Evolutionary conservation across 106 monocot genomes (phyloP), one percentile per base, ranked within the genome.

Genomic region (Dendrobium catenatum): DNA sequence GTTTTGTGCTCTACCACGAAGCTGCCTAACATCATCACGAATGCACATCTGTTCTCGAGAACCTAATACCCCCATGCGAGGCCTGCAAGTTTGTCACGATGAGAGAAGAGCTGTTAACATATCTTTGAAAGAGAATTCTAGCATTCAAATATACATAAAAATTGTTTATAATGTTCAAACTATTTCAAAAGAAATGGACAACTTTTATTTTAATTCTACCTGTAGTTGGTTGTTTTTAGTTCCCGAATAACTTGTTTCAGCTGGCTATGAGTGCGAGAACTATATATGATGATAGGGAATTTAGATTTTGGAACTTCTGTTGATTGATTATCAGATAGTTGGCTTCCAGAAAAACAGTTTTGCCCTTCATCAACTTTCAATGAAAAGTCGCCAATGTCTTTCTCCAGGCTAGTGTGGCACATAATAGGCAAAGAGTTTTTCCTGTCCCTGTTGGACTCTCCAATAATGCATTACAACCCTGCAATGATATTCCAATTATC

Each of bases 361-460:
- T 19, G 82, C 11, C 61, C 85, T 29, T 81, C 81, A 77, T 74
- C 79, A 73, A 19, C 68, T 8, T 10, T 51, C 26, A 83, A 80
- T 40, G 85, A 84, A 72, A 95, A 95, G 18, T 83, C 81, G 1
- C 93, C 19, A 95, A 79, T 20, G 81, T 93, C 82, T 84, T 93
- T 83, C 98, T 87, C 98, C 98, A 98, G 2, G 98, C 98, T 77
- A 98, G 72, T 4, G 95, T 86, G 15, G 98, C 90, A 76, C 98
- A 98, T 3, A 98, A 80, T 40, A 98, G 82, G 87, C 95, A 88
- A 75, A 98, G 80, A 20, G 98, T 98, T 78, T 98, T 98, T 68
- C 98, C 98, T 42, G 95, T 98, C 29, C 98, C 98, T 0, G 97
- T 98, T 10, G 97, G 97, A 74, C 94, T 94, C 89, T 98, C 97